These are phyloP conservation scores for Daucus carota DNA, from an alignment of 129 eudicot genomes.

Conservation along the genomic window DNA sequence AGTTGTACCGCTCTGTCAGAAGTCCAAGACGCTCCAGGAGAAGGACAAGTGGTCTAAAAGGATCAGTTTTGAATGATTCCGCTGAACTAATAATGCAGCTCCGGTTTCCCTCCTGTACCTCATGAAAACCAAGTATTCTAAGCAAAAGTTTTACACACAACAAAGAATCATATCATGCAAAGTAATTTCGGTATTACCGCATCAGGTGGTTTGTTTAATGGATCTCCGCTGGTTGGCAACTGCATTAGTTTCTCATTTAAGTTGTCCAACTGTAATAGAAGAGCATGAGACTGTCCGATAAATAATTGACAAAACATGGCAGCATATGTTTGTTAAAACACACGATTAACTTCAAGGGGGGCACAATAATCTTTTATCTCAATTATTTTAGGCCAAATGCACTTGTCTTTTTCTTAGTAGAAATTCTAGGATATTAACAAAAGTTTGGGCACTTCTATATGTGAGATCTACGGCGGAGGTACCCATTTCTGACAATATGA, in stretches of 20 bases:
- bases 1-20: slow-evolving; percentile 55
- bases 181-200: slow-evolving; percentile 18
- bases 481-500: not conserved
- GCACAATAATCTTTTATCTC: not conserved
- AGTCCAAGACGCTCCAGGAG: slow-evolving; percentile 56
- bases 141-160: slow-evolving; percentile 2
- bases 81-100: slow-evolving; percentile 15
- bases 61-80: slow-evolving; percentile 26
- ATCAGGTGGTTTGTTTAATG: slow-evolving; percentile 18
- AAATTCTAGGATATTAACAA: not conserved
- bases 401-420: not conserved
- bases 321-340: not conserved
- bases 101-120: slow-evolving; percentile 23
- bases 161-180: not conserved
- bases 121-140: slow-evolving; percentile 3
- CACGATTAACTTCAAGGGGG: not conserved
- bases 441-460: not conserved
- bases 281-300: slow-evolving; percentile 9
- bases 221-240: slow-evolving; percentile 22
- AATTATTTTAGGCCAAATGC: not conserved
- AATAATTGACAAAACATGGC: not conserved
- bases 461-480: not conserved
- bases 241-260: slow-evolving; percentile 64
- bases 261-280: slow-evolving; percentile 63
- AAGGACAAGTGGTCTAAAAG: slow-evolving; percentile 63